Conservation (phyloP, 2,329 filamentous ascomycete genomes). For the Ascochyta rabiei region DNA sequence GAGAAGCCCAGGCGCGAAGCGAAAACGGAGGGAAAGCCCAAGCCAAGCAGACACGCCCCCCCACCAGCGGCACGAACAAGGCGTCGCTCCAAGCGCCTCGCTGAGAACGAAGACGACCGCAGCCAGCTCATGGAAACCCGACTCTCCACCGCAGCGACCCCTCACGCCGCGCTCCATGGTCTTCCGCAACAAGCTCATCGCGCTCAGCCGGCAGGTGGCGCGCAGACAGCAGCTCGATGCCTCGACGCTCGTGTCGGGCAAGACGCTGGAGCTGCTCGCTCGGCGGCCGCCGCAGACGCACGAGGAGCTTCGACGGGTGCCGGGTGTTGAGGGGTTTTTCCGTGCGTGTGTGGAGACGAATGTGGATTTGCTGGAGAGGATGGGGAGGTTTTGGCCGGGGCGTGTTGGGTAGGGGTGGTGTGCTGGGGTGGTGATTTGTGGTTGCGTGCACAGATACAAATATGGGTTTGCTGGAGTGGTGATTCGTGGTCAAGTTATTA, state of each 20-base stretch:
- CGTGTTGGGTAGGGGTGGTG: neutral
- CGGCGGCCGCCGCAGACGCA: constrained; percentile 23
- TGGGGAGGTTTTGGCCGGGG: constrained; percentile 32
- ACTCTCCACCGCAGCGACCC: neutral
- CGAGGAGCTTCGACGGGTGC: constrained; percentile 33
- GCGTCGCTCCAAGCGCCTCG: too few relatives aligned
- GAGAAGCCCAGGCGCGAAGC: constrained; percentile 28
- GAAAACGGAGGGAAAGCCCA: constrained; percentile 32
- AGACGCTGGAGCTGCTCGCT: constrained; percentile 32
- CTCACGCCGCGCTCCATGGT: constrained; percentile 11
- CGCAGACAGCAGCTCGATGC: constrained; percentile 14
- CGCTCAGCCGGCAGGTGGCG: constrained; percentile 37
- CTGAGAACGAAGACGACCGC: too few relatives aligned
- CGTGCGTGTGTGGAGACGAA: constrained; percentile 27
- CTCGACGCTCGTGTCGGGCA: constrained; percentile 25
- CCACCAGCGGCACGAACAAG: neutral
- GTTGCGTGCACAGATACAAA: too few relatives aligned
- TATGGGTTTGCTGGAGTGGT: too few relatives aligned
- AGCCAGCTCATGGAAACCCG: neutral
- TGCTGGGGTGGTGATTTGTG: too few relatives aligned
- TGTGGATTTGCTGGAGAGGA: constrained; percentile 33
- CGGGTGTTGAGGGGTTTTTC: constrained; percentile 30
- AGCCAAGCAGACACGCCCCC: neutral
- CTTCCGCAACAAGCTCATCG: constrained; percentile 37
- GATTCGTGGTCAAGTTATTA: too few relatives aligned